Percentiles rank a stretch among this genome's conserved stretches.
These are phyloP conservation scores for Pseudonitzschia multistriata DNA, from an alignment of 108 stramenopile species.

Conservation along the genomic window DNA sequence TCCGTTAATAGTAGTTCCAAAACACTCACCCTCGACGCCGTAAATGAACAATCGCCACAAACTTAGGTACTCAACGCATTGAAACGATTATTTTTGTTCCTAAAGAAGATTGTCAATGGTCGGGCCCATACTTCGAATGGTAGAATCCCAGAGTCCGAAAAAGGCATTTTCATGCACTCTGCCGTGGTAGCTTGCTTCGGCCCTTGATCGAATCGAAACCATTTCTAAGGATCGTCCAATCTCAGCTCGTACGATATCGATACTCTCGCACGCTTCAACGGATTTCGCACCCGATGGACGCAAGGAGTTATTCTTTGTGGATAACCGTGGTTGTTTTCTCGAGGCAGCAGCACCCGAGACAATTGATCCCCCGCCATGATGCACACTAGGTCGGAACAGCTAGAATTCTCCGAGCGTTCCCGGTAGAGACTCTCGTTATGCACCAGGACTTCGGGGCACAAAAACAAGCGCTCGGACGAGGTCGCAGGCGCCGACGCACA, in stretches of 20 bases:
- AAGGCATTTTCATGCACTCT: too few relatives aligned
- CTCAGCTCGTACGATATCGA: conserved; percentile 48
- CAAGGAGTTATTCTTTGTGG: conserved; percentile 21
- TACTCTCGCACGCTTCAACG: conserved; percentile 28
- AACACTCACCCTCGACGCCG: too few relatives aligned
- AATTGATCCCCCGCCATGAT: conserved; percentile 41
- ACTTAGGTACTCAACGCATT: too few relatives aligned
- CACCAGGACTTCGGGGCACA: conserved; percentile 39
- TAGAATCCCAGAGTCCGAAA: too few relatives aligned
- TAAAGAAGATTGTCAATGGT: too few relatives aligned
- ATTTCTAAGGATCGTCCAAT: neutral
- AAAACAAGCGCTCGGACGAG: neutral
- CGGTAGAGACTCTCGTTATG: conserved; percentile 22
- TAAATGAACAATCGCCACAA: too few relatives aligned
- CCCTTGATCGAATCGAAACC: neutral
- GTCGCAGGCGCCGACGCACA: neutral
- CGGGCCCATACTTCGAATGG: too few relatives aligned
- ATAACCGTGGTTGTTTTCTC: neutral
- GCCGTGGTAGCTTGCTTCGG: neutral
- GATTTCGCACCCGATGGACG: conserved; percentile 39
- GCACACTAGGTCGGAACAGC: conserved; percentile 28
- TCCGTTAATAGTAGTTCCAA: too few relatives aligned
- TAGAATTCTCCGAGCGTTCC: conserved; percentile 6
- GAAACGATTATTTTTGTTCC: too few relatives aligned
- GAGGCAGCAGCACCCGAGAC: neutral